Evolutionary conservation across 116 monocot species (phyloP), one percentile per base, ranked within the genome.

Genomic region (Posidonia oceanica): DNA sequence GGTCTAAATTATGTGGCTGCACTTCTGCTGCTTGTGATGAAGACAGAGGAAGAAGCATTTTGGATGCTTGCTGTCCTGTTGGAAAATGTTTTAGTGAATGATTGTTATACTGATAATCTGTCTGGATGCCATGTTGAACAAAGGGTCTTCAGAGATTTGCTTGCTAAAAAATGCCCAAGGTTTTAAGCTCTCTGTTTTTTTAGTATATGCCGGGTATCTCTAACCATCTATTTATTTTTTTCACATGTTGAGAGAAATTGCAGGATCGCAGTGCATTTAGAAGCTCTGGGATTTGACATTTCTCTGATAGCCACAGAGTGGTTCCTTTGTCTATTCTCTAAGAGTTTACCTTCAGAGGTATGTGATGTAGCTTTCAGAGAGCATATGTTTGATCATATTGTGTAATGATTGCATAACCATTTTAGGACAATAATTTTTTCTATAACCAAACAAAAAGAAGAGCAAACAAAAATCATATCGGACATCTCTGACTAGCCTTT

Each of bases 111-210:
- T 18, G 90, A 90, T 67, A 93, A 93, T 57, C 81, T 98, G 59
- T 98, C 93, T 68, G 98, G 98, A 39, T 98, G 93, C 79, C 98
- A 98, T 81, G 93, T 98, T 36, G 98, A 98, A 78, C 98, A 98
- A 75, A 82, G 98, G 72, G 93, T 93, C 20, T 93, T 98, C 78
- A 86, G 79, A 81, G 90, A 98, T 79, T 75, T 98, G 61, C 90
- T 98, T 52, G 74, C 84, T 2, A 90, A 98, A 82, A 93, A 93
- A 69, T 98, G 90, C 63, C 90, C 98, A 64, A 98, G 98, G 98
- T 62, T 71, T 57, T 17, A 23, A 21, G 7, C 15, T 38, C 23
- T 22, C 17, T 68, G 75, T 2, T 20, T 52, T 22, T 17, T 20
- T 65, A 20, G 4, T 55, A 22, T 20, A 54, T 56, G 3, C 13